Evolutionary conservation across 208 protist species (phyloP), one percentile per base, ranked within the genome.

Genomic region (Trypanosoma congolense): DNA sequence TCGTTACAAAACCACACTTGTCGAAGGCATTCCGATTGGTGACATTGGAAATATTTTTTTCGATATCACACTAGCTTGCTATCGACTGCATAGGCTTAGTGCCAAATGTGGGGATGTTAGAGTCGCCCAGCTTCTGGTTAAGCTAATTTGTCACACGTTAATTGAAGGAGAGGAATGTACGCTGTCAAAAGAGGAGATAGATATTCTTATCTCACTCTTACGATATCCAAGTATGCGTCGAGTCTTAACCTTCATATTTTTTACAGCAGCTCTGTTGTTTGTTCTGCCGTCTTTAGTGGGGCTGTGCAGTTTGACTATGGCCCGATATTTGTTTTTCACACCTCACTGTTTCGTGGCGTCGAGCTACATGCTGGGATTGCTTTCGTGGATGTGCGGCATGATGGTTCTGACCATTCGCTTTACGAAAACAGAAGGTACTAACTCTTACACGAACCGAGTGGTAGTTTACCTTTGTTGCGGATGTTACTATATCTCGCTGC

Each of bases 261-360:
- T 38, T 46, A 41, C 54, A 16, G 26, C 21, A 18, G 22, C 16
- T 61, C 9, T 29, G 16, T n/a, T 61, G 4, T 2, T 54, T 16
- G n/a, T 61, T 42, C 29, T 61, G 1, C 62, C 62, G 21, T 57
- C 47, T 46, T 26, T 69, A 3, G 36, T 41, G 16, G 62, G 62
- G 6, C 6, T 19, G 6, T 46, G 42, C 21, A 8, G 5, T 6
- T 4, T 41, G 5, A 14, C 30, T 24, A 12, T 41, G 29, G 18
- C 10, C 41, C 30, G 8, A 41, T 16, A 3, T 6, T 12, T 38
- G 6, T 38, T 38, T 38, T 12, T 38, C 12, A 16, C 33, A 6
- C 33, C 33, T 6, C 12, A 6, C 33, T 38, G 33, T 38, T 6
- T 38, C 12, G 33, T 38, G 9, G 33, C 33, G 33, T 38, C 33